Percentiles rank a stretch among this genome's conserved stretches.
These are phyloP conservation scores for Melanomma pulvis-pyrius DNA, from an alignment of 495 filamentous ascomycete species.

Conservation along the genomic window DNA sequence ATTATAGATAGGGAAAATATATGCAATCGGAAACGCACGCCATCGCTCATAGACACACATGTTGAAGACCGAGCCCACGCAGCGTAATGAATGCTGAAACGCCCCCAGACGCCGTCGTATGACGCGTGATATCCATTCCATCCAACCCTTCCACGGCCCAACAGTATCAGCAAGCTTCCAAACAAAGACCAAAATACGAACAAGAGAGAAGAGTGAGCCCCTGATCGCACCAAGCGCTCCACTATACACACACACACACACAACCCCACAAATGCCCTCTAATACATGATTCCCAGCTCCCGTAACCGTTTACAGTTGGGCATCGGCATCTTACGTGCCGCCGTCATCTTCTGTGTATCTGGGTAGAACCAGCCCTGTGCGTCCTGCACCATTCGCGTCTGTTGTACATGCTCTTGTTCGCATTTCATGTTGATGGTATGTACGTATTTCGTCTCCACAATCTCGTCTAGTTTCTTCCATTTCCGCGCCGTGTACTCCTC, in stretches of 20 bases:
- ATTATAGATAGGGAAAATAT: neutral
- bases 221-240: too few species aligned
- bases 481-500: conserved; percentile 66
- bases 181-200: neutral
- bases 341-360: conserved; percentile 74
- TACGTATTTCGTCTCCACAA: conserved; percentile 74
- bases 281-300: conserved; percentile 39
- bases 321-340: conserved; percentile 63
- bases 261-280: too few species aligned
- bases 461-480: conserved; percentile 71
- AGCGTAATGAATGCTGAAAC: neutral
- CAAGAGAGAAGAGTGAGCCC: neutral
- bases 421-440: conserved; percentile 67
- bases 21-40: neutral
- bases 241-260: too few species aligned
- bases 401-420: conserved; percentile 64
- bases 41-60: neutral
- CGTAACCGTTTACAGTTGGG: conserved; percentile 59
- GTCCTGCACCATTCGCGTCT: conserved; percentile 69
- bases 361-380: conserved; percentile 88
- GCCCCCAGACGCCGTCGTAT: conserved; percentile 4
- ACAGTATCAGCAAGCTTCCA: neutral
- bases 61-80: neutral
- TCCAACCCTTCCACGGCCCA: neutral
- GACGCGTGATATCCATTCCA: conserved; percentile 3